Base-by-base conservation (phyloP, 2,329 filamentous ascomycete species). In the Sporothrix curviconia region DNA sequence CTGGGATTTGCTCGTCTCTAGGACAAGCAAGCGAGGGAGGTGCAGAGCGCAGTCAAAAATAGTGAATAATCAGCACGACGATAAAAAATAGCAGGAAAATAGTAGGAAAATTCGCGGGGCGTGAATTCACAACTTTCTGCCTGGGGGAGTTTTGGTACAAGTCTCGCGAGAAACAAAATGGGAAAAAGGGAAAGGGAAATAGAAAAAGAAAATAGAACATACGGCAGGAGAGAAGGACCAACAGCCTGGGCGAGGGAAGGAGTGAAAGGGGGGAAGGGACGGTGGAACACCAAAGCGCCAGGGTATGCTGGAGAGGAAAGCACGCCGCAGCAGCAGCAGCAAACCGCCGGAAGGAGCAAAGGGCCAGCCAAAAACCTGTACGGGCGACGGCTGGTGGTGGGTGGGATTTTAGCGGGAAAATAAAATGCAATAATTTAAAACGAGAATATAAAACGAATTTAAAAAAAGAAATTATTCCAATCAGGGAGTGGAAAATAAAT, bases 401-500 rank as follows among this genome's bases (percentile, higher is more conserved):
- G 51, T 54, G 25, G 39, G 51, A 54, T 30, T 44, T n/a, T 54
- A 54, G 51, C 51, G 51, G 51, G n/a, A 54, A 44, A 54, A 54
- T 43, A n/a, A 44, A 43, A 54, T 54, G 50, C 50, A 54, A 53
- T 34, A 32, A 40, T 49, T 36, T 36, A 19, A 17, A 22, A 44
- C 25, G 25, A 43, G n/a, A 53, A 55, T 34, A 39, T 30, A 22
- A 28, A 22, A n/a, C 15, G 19, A 30, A 36, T 22, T 11, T 37
- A 37, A 36, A 19, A 47, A 51, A 51, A 40, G 22, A 22, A 40
- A 19, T 51, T 51, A 51, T 51, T 39, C 22, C 32, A 28, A 37
- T 37, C 19, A 50, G 15, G 12, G 17, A n/a, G 32, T 37, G 47
- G 32, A 37, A 50, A 37, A 50, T 50, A 25, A 50, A 47, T 36